Percentiles rank a stretch among this genome's conserved stretches.
These are phyloP conservation scores for Gamsiella multidivaricata DNA, from an alignment of 192 early-diverging fungal genomes.

Conservation along the genomic window DNA sequence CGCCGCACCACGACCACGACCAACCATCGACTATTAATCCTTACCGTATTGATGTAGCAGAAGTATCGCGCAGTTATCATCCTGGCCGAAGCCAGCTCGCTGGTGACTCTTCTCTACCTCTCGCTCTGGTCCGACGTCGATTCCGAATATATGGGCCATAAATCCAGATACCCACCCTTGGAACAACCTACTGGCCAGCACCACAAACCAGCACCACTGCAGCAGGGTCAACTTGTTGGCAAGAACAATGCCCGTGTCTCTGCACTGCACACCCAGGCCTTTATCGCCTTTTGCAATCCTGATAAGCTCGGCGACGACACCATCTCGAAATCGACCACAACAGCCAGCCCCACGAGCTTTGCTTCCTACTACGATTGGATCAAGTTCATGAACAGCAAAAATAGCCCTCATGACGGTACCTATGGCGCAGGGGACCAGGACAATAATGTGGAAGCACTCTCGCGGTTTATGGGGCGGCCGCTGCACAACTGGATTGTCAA, in stretches of 20 bases:
- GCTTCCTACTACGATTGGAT: slow-evolving; percentile 20
- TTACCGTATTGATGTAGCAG: too few relatives aligned
- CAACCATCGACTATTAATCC: too few relatives aligned
- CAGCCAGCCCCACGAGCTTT: neutral
- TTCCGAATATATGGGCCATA: neutral
- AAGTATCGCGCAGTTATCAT: slow-evolving; percentile 20
- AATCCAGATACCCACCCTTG: too few relatives aligned
- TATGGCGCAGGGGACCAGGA: neutral
- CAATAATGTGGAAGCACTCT: neutral
- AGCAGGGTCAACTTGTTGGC: neutral
- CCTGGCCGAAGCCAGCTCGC: slow-evolving; percentile 15
- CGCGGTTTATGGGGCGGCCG: slow-evolving; percentile 23
- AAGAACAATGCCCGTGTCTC: slow-evolving; percentile 23
- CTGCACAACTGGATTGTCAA: slow-evolving; percentile 33
- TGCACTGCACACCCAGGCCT: slow-evolving; percentile 14
- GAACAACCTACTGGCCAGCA: neutral
- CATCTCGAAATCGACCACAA: neutral
- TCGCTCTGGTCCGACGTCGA: slow-evolving; percentile 12
- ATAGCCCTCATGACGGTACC: neutral
- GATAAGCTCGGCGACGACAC: neutral
- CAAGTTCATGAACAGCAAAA: slow-evolving; percentile 9
- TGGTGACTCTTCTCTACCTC: slow-evolving; percentile 24
- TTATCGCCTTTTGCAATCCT: slow-evolving; percentile 20
- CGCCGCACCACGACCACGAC: too few relatives aligned
- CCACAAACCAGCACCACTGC: neutral